Conservation (phyloP, 1,139 yeast species). For the Arxiozyma slooffiae region DNA sequence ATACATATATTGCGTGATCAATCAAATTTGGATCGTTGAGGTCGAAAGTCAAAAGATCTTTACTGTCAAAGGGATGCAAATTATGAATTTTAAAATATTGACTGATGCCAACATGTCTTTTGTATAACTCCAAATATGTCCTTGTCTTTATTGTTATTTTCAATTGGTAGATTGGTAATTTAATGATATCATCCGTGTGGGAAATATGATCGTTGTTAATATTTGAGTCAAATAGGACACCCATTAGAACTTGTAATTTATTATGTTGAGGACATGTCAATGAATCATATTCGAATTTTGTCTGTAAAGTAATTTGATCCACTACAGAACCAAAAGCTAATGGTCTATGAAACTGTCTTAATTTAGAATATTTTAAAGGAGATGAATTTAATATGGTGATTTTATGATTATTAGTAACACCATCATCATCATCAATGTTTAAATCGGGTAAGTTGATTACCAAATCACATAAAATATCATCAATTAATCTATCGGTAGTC, state of each 20-base stretch:
- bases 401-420: not conserved
- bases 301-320: conserved; percentile 25
- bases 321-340: conserved; percentile 22
- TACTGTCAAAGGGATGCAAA: conserved; percentile 32
- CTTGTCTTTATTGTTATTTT: conserved; percentile 31
- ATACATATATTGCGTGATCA: conserved; percentile 39
- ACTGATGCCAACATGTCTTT: conserved; percentile 24
- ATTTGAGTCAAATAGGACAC: conserved; percentile 18
- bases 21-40: conserved; percentile 19
- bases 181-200: conserved; percentile 12
- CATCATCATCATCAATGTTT: not conserved
- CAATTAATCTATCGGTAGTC: conserved; percentile 55
- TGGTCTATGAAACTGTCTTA: conserved; percentile 16
- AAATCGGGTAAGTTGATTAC: conserved; percentile 9
- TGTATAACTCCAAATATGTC: conserved; percentile 17
- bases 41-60: conserved; percentile 27
- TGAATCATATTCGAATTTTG: conserved; percentile 24
- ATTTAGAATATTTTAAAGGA: conserved; percentile 27
- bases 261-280: conserved; percentile 23
- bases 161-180: conserved; percentile 30
- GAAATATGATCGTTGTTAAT: not conserved
- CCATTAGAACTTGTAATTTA: conserved; percentile 23
- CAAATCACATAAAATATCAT: conserved; percentile 41
- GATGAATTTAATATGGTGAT: conserved; percentile 23
- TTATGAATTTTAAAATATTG: conserved; percentile 30